Evolutionary conservation across 139 green algal genomes (phyloP).

Genomic region (Zygnema cylindricum): DNA sequence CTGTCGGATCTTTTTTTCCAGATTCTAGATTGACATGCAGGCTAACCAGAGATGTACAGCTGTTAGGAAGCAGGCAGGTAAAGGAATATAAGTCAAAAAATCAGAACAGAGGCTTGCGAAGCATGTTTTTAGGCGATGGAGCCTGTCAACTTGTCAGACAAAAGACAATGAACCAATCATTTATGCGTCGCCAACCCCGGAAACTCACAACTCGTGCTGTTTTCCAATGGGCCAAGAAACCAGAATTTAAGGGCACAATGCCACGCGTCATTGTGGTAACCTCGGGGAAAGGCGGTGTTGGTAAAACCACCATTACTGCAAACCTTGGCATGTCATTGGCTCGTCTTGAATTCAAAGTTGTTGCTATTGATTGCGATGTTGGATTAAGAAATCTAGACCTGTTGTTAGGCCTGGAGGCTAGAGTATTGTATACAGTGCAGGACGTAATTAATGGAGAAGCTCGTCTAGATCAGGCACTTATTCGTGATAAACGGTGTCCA

Average conservation of each 20-base stretch:
- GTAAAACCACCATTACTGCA: constrained; percentile 87
- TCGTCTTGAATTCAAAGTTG: constrained; percentile 85
- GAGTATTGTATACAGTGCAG: constrained; percentile 88
- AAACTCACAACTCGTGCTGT: not conserved
- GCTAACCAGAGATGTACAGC: no score
- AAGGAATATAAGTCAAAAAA: no score
- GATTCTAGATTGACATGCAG: no score
- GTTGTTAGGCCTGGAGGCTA: constrained; percentile 87
- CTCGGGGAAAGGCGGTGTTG: constrained; percentile 85
- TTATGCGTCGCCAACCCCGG: not conserved
- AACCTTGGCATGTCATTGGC: constrained; percentile 92
- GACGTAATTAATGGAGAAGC: constrained; percentile 89
- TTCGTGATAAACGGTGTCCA: constrained; percentile 88
- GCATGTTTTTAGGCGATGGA: not conserved
- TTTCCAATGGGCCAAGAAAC: constrained; percentile 42
- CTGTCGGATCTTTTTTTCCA: no score
- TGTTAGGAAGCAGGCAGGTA: no score
- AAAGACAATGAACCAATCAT: no score
- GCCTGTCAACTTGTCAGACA: not conserved
- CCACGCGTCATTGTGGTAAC: constrained; percentile 78
- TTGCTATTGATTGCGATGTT: constrained; percentile 87
- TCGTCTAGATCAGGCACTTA: constrained; percentile 82
- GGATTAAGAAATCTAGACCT: constrained; percentile 87
- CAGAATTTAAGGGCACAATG: constrained; percentile 31
- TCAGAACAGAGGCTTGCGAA: not conserved